Evolutionary conservation across 331 rosid genomes (phyloP).

Genomic region (Malus hybrid): DNA sequence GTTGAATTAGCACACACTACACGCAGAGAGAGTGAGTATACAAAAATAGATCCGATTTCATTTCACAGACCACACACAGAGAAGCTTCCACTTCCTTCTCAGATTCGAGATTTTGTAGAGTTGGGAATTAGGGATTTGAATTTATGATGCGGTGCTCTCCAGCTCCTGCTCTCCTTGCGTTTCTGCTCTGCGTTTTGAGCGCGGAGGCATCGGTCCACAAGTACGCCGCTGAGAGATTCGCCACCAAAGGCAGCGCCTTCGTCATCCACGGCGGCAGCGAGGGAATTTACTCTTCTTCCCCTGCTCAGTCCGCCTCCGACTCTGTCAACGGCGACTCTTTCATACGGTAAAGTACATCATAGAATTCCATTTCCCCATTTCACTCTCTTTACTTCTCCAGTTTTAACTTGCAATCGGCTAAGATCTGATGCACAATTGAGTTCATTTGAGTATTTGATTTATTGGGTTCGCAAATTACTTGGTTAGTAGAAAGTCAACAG

Average conservation of each 20-base stretch:
- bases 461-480: background rate
- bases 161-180: background rate
- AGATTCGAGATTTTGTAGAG: background rate
- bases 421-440: background rate
- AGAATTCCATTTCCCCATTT: background rate
- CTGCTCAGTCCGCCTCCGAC: constrained; percentile 19
- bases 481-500: background rate
- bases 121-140: background rate
- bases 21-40: background rate
- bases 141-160: constrained; percentile 4
- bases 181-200: constrained; percentile 16
- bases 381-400: background rate
- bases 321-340: constrained; percentile 57
- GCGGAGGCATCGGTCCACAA: constrained; percentile 77
- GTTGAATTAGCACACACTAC: no score
- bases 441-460: background rate
- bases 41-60: background rate
- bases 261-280: constrained; percentile 95
- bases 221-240: constrained; percentile 53
- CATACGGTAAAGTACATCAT: constrained; percentile 42
- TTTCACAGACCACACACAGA: background rate
- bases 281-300: constrained; percentile 75
- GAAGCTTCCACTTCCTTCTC: background rate
- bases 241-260: constrained; percentile 78
- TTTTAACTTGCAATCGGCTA: background rate